A percentile compares a stretch with the other conserved stretches of the same genome.
phyloP scores from a whole-genome alignment of 2,329 filamentous ascomycete species.

The Exserohilum rostratum region DNA sequence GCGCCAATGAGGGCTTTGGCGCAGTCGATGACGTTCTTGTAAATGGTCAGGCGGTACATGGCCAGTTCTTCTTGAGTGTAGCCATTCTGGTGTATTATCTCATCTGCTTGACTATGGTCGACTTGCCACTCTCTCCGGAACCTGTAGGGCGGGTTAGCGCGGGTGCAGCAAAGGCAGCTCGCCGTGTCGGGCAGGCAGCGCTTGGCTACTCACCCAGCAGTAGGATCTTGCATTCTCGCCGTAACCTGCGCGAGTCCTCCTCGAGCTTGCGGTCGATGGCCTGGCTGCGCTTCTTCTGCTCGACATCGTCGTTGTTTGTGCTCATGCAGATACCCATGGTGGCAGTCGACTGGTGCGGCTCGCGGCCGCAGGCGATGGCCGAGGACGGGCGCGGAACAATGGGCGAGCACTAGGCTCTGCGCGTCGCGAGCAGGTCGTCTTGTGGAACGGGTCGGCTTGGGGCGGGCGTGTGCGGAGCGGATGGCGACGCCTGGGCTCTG shows the following conservation, averaged over 20 bases:
- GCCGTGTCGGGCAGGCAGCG: not conserved
- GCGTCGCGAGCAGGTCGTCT: slow-evolving; percentile 33
- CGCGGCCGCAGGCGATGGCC: slow-evolving; percentile 37
- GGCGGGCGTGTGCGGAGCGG: slow-evolving; percentile 27
- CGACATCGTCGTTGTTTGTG: slow-evolving; percentile 81
- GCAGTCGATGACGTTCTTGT: slow-evolving; percentile 98
- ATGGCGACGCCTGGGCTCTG: slow-evolving; percentile 28
- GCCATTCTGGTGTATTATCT: slow-evolving; percentile 98
- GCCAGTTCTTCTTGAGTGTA: slow-evolving; percentile 93
- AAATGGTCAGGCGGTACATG: slow-evolving; percentile 94
- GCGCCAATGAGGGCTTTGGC: slow-evolving; percentile 90
- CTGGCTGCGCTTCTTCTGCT: slow-evolving; percentile 95
- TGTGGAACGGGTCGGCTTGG: slow-evolving; percentile 16
- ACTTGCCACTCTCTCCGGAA: slow-evolving; percentile 98
- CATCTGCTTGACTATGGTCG: slow-evolving; percentile 99
- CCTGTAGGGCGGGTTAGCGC: slow-evolving; percentile 61
- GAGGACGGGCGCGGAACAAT: slow-evolving; percentile 9
- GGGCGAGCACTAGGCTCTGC: slow-evolving; percentile 34
- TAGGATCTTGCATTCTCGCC: slow-evolving; percentile 98
- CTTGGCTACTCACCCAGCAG: slow-evolving; percentile 73
- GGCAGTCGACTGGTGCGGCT: slow-evolving; percentile 38
- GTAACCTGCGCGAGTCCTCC: slow-evolving; percentile 89
- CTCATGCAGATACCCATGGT: slow-evolving; percentile 95
- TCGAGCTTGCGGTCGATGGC: slow-evolving; percentile 92
- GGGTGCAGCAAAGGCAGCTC: not conserved